A percentile compares a stretch with the other conserved stretches of the same genome.
These are phyloP conservation scores for Kwoniella newhampshirensis DNA, from an alignment of 768 basidiomycete species.

Conservation along the genomic window DNA sequence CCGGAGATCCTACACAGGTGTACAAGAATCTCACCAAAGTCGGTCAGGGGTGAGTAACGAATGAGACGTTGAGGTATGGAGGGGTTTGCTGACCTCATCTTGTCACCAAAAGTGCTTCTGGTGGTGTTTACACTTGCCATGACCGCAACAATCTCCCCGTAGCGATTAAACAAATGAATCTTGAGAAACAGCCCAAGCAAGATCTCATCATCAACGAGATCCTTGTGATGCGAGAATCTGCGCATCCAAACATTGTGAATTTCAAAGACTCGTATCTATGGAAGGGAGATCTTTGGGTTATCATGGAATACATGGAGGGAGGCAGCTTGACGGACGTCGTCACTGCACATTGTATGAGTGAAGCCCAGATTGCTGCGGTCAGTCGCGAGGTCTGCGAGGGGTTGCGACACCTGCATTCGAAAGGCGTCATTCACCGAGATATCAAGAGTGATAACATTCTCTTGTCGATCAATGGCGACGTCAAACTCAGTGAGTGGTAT, in stretches of 20 bases:
- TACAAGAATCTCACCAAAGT: slow-evolving; percentile 94
- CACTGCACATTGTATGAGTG: slow-evolving; percentile 92
- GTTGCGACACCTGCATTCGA: slow-evolving; percentile 87
- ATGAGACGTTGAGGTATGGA: slow-evolving; percentile 17
- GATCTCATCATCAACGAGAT: slow-evolving; percentile 99
- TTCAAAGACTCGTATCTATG: slow-evolving; percentile 98
- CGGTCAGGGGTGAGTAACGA: slow-evolving; percentile 79
- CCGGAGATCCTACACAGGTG: slow-evolving; percentile 91
- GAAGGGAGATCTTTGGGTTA: slow-evolving; percentile 97
- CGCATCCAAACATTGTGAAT: slow-evolving; percentile 99
- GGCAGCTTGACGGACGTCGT: slow-evolving; percentile 94
- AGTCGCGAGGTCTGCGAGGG: slow-evolving; percentile 90
- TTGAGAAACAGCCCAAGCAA: slow-evolving; percentile 99
- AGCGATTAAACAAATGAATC: slow-evolving; percentile 99
- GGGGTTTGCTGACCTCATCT: slow-evolving; percentile 3
- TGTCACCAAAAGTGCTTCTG: slow-evolving; percentile 73
- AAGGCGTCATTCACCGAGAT: slow-evolving; percentile 97
- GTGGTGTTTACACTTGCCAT: slow-evolving; percentile 97
- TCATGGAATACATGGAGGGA: slow-evolving; percentile 99
- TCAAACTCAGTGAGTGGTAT: slow-evolving; percentile 86
- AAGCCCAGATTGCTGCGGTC: slow-evolving; percentile 97
- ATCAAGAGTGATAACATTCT: slow-evolving; percentile 99
- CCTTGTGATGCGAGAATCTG: slow-evolving; percentile 93
- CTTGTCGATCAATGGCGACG: slow-evolving; percentile 87
- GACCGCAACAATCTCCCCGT: slow-evolving; percentile 92